Base-by-base conservation (phyloP, 2,329 filamentous ascomycete genomes). In the Aspergillus unguis region DNA sequence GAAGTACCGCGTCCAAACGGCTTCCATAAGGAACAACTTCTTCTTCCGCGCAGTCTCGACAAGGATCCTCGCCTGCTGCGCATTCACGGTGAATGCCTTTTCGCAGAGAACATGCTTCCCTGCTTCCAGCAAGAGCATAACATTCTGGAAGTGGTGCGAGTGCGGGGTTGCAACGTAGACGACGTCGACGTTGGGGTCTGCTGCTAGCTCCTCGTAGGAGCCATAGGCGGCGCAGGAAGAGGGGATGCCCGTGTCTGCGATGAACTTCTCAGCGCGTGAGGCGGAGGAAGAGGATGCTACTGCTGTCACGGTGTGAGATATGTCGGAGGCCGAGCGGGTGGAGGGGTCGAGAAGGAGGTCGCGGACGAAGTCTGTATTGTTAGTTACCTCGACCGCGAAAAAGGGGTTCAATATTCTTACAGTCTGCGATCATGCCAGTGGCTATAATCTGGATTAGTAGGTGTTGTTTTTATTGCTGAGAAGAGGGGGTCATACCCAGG, bases 101-200 rank as follows among this genome's bases (percentile, higher is more conserved):
- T 96, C 91, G 71, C 90, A 95, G 32, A 96, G 81, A 29, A 96
- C 90, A 64, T 92, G 81, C 79, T 95, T 96, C 64, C 89, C 88
- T 6, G 87, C 88, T 60, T 89, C 82, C 36, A 96, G 79, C 40
- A 85, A 87, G n/a, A 95, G 81, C 83, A 91, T 89, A 58, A 84
- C 82, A 73, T 96, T 92, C 71, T 95, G 90, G 76, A 92, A 95
- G 76, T 96, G 91, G 71, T 95, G 91, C 63, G 88, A 92, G 75
- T 95, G 91, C 11, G 91, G 91, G 3, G 91, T 95, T 26, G 90
- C 90, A 51, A 96, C 83, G 71, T 95, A 96, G 73, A 96, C 75
- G 62, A 95, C 88, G 70, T 95, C 88, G 60, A 95, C 82, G 63
- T 89, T 81, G 5, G 86, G 76, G 68, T 95, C 89, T 46, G 82